These are phyloP conservation scores for Phoma sp. DNA, from an alignment of 2,329 filamentous ascomycete genomes.

Conservation along the genomic window DNA sequence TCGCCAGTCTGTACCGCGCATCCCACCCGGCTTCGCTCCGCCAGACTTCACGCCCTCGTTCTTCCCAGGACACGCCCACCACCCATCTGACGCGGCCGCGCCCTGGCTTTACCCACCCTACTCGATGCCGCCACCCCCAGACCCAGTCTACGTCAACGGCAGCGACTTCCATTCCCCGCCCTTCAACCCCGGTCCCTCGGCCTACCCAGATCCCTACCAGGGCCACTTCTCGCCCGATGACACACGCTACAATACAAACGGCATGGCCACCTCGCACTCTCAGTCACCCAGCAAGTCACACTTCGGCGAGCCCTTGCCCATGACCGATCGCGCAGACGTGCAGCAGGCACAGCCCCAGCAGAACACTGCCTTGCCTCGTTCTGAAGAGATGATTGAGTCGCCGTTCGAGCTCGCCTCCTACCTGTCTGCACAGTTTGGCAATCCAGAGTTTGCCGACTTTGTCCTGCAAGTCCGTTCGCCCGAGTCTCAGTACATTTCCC, in stretches of 20 bases:
- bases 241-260: conserved; percentile 30
- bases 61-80: conserved; percentile 43
- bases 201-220: conserved; percentile 29
- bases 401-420: conserved; percentile 43
- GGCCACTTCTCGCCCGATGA: conserved; percentile 28
- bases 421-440: conserved; percentile 42
- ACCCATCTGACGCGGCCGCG: conserved; percentile 42
- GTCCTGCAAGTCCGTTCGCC: conserved; percentile 44
- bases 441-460: conserved; percentile 46
- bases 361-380: conserved; percentile 22
- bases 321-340: conserved; percentile 31
- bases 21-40: conserved; percentile 42
- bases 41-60: conserved; percentile 40
- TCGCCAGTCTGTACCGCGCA: conserved; percentile 34
- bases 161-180: conserved; percentile 32
- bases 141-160: conserved; percentile 31
- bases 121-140: conserved; percentile 35
- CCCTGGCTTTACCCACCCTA: conserved; percentile 41
- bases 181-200: conserved; percentile 21
- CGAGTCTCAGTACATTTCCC: conserved; percentile 33
- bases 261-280: conserved; percentile 37
- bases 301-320: conserved; percentile 29
- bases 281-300: conserved; percentile 44
- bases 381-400: conserved; percentile 32
- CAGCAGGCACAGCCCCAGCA: conserved; percentile 23